Evolutionary conservation across 1,139 yeast genomes (phyloP), one percentile per base, ranked within the genome.

Genomic region (Candida sp.): DNA sequence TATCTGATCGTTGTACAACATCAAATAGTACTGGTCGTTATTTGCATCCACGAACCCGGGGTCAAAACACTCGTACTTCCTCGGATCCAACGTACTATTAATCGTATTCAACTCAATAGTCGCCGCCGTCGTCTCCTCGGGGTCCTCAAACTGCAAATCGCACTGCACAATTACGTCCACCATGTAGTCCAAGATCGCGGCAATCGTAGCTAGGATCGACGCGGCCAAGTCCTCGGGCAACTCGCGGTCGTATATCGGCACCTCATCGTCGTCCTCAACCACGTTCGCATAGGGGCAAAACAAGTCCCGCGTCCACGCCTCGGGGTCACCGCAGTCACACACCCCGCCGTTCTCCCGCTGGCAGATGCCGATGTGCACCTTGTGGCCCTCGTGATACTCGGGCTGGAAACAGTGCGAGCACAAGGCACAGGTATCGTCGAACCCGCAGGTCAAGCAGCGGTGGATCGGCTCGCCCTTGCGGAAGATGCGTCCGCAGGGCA

Each of bases 341-440:
- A 92, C 92, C 1, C 98, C 98, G 4, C 97, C 97, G 57, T 86
- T 88, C 54, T 91, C 96, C 48, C 94, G 73, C 51, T 83, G 86
- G 49, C 93, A 86, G 11, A 91, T 85, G 40, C 86, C 81, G 12
- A 89, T 83, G 49, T 87, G 85, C 11, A 90, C 88, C 43, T 85
- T 83, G 66, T 94, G 99, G 47, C 85, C 96, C 33, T 68, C 65
- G 68, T 94, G 99, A 51, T 80, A 78, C 4, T 83, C 85, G 3
- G 85, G 84, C 50, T 85, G 83, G 68, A 77, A 94, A 65, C 99
- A 94, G 57, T 80, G 75, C 7, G 86, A 80, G 64, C 99, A 94
- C 27, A 94, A 70, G 0, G 94, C 97, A 69, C 96, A 89, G 0
- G 96, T 86, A 48, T 90, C 96, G 63, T 90, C 97, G 49, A 81